A percentile compares a stretch with the other conserved stretches of the same genome.
phyloP scores from a whole-genome alignment of 768 basidiomycete species.

The Dacryopinax spathularia region DNA sequence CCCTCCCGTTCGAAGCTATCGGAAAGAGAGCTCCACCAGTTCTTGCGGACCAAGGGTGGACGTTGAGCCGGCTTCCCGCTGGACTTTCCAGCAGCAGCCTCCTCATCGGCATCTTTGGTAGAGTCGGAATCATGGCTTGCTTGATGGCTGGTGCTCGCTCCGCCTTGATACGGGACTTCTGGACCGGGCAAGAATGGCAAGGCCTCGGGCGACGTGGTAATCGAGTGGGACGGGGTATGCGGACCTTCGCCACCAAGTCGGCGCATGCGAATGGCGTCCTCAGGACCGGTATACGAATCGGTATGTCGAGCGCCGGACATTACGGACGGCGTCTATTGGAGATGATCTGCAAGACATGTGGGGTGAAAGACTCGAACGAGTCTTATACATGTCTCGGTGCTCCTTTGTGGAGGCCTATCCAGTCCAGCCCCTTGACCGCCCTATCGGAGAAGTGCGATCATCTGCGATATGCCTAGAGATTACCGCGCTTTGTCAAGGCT shows the following conservation, averaged over 20 bases:
- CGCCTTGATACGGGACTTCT: background rate
- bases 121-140: background rate
- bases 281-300: background rate
- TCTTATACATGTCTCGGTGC: background rate
- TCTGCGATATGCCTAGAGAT: background rate
- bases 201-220: background rate
- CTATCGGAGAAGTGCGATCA: background rate
- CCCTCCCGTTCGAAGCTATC: background rate
- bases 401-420: too few relatives aligned
- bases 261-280: background rate
- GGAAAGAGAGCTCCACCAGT: background rate
- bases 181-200: background rate
- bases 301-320: background rate
- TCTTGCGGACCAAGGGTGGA: background rate
- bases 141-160: background rate
- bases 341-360: background rate
- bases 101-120: background rate
- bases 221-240: background rate
- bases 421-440: too few relatives aligned
- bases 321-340: background rate
- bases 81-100: too few relatives aligned
- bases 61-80: too few relatives aligned
- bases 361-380: background rate
- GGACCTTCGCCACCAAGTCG: background rate
- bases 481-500: background rate